Conservation (phyloP, 768 basidiomycete genomes). For the Daedaleopsis sinensis region DNA sequence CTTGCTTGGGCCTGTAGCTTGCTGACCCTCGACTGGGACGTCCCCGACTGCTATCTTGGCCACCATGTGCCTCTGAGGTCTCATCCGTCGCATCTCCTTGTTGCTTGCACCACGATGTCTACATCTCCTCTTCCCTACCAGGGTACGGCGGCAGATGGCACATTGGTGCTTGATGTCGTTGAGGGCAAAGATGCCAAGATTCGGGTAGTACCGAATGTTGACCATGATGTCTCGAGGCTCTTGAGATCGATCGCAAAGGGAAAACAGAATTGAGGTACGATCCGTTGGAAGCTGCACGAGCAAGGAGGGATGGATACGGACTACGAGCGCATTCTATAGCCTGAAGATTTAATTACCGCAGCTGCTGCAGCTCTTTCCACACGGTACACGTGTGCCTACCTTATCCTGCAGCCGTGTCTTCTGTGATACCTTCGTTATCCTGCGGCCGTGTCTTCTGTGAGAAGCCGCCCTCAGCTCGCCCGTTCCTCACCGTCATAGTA, state of each 20-base stretch:
- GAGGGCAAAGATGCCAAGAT: neutral
- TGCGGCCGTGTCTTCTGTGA: no score
- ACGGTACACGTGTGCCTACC: neutral
- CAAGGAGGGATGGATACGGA: no score
- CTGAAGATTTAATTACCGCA: neutral
- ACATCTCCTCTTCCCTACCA: neutral
- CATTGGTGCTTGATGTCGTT: neutral
- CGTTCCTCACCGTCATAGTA: no score
- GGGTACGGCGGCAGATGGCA: neutral
- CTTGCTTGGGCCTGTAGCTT: neutral
- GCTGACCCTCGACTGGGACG: neutral
- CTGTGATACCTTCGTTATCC: no score
- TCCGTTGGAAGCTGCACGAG: no score
- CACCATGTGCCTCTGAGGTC: neutral
- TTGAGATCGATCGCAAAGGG: no score
- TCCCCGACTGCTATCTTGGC: neutral
- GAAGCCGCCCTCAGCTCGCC: no score
- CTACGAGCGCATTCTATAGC: neutral
- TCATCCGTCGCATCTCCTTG: neutral
- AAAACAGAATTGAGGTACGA: no score
- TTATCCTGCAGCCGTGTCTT: neutral
- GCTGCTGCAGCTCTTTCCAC: neutral
- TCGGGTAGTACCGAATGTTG: neutral
- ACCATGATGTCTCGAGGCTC: neutral
- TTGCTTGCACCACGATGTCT: neutral